Conservation (phyloP, 2,329 filamentous ascomycete species). For the Pseudogymnoascus sp. region DNA sequence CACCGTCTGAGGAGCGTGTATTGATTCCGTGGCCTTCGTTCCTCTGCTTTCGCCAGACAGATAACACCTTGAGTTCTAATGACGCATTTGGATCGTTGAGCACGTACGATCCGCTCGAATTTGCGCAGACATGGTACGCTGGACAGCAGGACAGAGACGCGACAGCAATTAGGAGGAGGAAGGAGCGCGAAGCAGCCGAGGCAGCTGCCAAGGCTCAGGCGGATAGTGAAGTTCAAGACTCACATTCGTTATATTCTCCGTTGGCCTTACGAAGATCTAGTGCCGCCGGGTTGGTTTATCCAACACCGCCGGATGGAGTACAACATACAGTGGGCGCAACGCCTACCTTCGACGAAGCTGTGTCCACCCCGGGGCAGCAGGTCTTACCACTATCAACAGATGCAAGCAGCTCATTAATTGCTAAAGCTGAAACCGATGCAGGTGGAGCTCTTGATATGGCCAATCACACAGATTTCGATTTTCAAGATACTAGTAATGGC, state of each 20-base stretch:
- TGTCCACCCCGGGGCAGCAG: constrained; percentile 46
- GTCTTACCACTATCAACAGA: not conserved
- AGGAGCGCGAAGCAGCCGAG: constrained; percentile 38
- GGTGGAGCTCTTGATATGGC: not conserved
- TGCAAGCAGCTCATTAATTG: not conserved
- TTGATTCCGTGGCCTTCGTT: constrained; percentile 27
- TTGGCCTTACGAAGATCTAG: constrained; percentile 42
- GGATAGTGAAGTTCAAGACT: constrained; percentile 34
- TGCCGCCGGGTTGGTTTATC: constrained; percentile 53
- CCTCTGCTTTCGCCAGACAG: constrained; percentile 25
- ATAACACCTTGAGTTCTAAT: not conserved
- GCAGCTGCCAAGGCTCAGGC: constrained; percentile 34
- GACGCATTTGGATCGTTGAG: not conserved
- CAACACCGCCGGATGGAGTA: constrained; percentile 61
- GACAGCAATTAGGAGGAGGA: constrained; percentile 39
- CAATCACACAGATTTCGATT: constrained; percentile 9
- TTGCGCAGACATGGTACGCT: constrained; percentile 31
- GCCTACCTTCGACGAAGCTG: constrained; percentile 47
- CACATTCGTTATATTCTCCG: constrained; percentile 42
- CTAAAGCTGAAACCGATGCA: not conserved
- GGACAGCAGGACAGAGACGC: constrained; percentile 34
- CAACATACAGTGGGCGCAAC: constrained; percentile 45
- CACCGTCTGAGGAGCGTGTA: constrained; percentile 15
- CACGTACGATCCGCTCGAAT: constrained; percentile 27
- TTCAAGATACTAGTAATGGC: constrained; percentile 37